Evolutionary conservation across 2,329 filamentous ascomycete genomes (phyloP).

Genomic region (Alternaria angustiovoidea): DNA sequence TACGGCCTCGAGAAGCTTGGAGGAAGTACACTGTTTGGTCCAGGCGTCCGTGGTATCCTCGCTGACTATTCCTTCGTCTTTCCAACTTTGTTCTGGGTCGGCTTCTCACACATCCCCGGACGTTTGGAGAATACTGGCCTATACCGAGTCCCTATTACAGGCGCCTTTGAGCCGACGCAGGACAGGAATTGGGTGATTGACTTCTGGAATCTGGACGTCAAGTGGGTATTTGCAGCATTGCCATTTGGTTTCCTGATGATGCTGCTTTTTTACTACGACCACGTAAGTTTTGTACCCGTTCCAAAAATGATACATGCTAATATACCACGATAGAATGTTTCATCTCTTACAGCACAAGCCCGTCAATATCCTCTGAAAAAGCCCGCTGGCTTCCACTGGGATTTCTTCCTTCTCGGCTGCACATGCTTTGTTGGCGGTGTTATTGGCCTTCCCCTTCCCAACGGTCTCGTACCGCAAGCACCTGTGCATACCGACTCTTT

Average conservation of each 20-base stretch:
- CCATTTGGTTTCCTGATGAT: constrained; percentile 64
- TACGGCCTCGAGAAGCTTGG: constrained; percentile 61
- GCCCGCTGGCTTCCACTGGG: constrained; percentile 65
- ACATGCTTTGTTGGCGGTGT: constrained; percentile 62
- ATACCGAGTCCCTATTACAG: constrained; percentile 53
- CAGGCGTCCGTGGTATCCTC: constrained; percentile 56
- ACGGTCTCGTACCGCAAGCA: constrained; percentile 64
- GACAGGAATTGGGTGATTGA: constrained; percentile 59
- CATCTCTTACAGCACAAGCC: constrained; percentile 62
- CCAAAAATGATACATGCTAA: neutral
- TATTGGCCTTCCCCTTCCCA: constrained; percentile 62
- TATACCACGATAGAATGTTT: constrained; percentile 51
- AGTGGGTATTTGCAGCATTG: constrained; percentile 63
- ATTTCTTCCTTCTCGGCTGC: constrained; percentile 64
- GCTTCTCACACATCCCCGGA: constrained; percentile 62
- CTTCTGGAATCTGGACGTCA: constrained; percentile 62
- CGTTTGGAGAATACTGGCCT: constrained; percentile 54
- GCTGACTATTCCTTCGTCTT: constrained; percentile 60
- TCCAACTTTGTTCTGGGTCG: constrained; percentile 63
- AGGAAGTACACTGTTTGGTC: constrained; percentile 54
- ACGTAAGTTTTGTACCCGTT: constrained; percentile 35
- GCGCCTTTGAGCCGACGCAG: constrained; percentile 59
- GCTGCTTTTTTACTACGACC: constrained; percentile 66
- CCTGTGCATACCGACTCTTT: constrained; percentile 65
- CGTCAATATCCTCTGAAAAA: constrained; percentile 63